Conservation (phyloP, 805 yeast species). For the Ogataea ganodermae region DNA sequence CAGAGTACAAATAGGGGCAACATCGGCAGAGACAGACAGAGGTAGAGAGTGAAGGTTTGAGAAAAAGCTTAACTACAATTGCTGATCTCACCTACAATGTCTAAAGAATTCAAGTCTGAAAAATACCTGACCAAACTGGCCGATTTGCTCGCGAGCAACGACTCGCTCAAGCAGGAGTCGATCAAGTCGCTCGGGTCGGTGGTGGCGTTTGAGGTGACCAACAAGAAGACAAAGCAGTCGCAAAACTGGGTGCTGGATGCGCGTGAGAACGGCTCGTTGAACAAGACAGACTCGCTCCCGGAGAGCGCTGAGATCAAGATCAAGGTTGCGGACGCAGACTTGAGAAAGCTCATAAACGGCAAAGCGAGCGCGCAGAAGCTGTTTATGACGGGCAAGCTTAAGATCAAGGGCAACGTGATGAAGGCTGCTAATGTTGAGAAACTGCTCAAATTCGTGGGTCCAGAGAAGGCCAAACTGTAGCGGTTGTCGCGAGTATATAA, state of each 20-base stretch:
- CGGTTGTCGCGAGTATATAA: not conserved
- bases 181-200: slow-evolving; percentile 31
- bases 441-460: slow-evolving; percentile 56
- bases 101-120: slow-evolving; percentile 19
- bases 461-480: slow-evolving; percentile 47
- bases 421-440: slow-evolving; percentile 79
- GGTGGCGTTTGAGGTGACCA: slow-evolving; percentile 67
- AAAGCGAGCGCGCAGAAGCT: slow-evolving; percentile 84
- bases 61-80: no score
- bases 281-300: slow-evolving; percentile 28
- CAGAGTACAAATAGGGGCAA: slow-evolving; percentile 6
- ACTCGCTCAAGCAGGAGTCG: slow-evolving; percentile 22
- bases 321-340: slow-evolving; percentile 64
- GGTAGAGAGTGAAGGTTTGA: no score
- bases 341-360: slow-evolving; percentile 70
- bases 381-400: slow-evolving; percentile 81
- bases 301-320: slow-evolving; percentile 66
- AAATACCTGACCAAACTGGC: slow-evolving; percentile 20
- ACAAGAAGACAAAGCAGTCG: slow-evolving; percentile 57
- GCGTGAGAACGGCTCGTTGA: slow-evolving; percentile 54
- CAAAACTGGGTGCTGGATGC: slow-evolving; percentile 66
- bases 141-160: slow-evolving; percentile 19
- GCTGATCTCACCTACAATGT: no score
- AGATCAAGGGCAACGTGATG: slow-evolving; percentile 88
- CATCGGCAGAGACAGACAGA: not conserved